Evolutionary conservation across 1,284 basidiomycete species (phyloP), one percentile per base, ranked within the genome.

Genomic region (Ganoderma resinaceum): DNA sequence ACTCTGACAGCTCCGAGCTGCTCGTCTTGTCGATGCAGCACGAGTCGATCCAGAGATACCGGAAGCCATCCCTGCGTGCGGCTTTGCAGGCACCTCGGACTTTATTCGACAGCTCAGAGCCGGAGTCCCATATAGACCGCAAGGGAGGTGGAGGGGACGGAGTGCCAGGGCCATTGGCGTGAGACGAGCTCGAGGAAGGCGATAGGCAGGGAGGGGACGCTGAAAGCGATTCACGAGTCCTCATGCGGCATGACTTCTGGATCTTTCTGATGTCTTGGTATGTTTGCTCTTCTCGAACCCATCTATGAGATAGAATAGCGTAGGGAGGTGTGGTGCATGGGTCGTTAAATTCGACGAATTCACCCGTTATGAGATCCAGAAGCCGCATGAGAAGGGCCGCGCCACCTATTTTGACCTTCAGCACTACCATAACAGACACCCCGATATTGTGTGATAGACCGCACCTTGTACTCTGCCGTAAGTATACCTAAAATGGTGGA

Each of bases 181-280:
- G 40, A 42, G 40, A 18, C 16, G 16, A 42, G 40, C n/a, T n/a
- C n/a, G n/a, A n/a, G n/a, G n/a, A n/a, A n/a, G n/a, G n/a, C n/a
- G n/a, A n/a, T n/a, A n/a, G n/a, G n/a, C n/a, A n/a, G n/a, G n/a
- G n/a, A n/a, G n/a, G n/a, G n/a, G n/a, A n/a, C n/a, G n/a, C n/a
- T n/a, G n/a, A n/a, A n/a, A n/a, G 7, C 42, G 42, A 43, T 20
- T 20, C 42, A n/a, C n/a, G n/a, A n/a, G n/a, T 20, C 4, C 18
- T 43, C 26, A n/a, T n/a, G n/a, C n/a, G n/a, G 26, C 52, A 29
- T 31, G 12, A 14, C 12, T 31, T 29, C 12, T 53, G 52, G 26
- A 53, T 29, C 12, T 29, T 14, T 53, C 26, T 2, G 31, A 55
- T 20, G 14, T 55, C 29, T 81, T 85, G 87, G 78, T 79, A 90